Conservation (phyloP, 192 early-diverging fungal genomes). For the Gryganskiella cystojenkinii region DNA sequence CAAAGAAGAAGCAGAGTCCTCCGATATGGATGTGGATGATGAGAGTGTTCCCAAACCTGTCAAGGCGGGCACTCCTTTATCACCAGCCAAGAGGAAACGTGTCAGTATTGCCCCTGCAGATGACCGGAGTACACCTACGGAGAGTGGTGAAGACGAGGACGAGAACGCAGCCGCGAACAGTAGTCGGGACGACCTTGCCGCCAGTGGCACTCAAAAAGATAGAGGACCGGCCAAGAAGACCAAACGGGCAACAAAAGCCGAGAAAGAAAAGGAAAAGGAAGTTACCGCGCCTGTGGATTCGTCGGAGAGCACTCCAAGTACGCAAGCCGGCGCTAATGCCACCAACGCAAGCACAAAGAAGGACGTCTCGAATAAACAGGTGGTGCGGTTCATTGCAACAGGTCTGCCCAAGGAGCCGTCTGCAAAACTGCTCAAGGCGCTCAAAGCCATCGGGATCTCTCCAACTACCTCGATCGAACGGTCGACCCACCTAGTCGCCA, state of each 20-base stretch:
- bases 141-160: constrained; percentile 39
- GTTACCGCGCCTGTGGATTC: not conserved
- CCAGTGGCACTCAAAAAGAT: too few species aligned
- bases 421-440: constrained; percentile 49
- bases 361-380: too few species aligned
- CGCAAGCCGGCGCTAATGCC: not conserved
- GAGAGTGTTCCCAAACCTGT: not conserved
- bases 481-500: constrained; percentile 70
- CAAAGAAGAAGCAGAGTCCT: not conserved
- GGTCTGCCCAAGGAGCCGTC: constrained; percentile 58
- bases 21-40: constrained; percentile 23
- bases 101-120: constrained; percentile 28
- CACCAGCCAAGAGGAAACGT: constrained; percentile 50
- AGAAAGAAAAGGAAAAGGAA: constrained; percentile 28
- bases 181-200: not conserved
- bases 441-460: constrained; percentile 63
- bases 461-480: constrained; percentile 55
- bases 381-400: constrained; percentile 48
- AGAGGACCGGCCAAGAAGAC: constrained; percentile 11
- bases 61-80: not conserved
- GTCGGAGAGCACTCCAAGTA: not conserved
- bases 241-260: constrained; percentile 2
- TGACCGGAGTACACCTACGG: constrained; percentile 17
- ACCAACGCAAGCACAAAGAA: constrained; percentile 3
- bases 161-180: not conserved